phyloP scores from a whole-genome alignment of 805 yeast genomes.

The Metschnikowia kunwiensis region DNA sequence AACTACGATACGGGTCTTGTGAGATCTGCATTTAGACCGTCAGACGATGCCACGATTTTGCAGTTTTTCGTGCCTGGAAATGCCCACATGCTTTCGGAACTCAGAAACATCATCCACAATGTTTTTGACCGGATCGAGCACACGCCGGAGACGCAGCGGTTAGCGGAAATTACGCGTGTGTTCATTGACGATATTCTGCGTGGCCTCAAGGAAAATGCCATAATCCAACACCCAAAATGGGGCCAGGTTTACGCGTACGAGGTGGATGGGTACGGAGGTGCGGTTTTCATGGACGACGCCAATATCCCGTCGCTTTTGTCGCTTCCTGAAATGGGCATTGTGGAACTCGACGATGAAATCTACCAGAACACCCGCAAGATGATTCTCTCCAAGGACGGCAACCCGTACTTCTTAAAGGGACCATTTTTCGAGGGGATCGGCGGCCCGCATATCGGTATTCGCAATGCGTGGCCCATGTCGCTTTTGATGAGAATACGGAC shows the following conservation, averaged over 20 bases:
- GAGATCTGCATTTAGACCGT: constrained; percentile 84
- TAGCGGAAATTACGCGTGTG: constrained; percentile 23
- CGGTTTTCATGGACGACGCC: constrained; percentile 83
- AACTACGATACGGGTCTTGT: constrained; percentile 64
- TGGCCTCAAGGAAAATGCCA: constrained; percentile 64
- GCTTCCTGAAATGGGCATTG: constrained; percentile 74
- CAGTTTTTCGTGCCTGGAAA: constrained; percentile 86
- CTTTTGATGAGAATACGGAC: constrained; percentile 74
- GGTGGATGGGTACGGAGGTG: constrained; percentile 81
- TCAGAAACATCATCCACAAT: constrained; percentile 33
- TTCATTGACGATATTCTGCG: constrained; percentile 43
- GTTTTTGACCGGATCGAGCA: constrained; percentile 21
- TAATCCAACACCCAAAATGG: constrained; percentile 60
- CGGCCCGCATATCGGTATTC: constrained; percentile 84
- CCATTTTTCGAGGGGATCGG: constrained; percentile 71
- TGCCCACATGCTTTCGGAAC: constrained; percentile 68
- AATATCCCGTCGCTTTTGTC: constrained; percentile 80
- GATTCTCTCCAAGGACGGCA: constrained; percentile 65
- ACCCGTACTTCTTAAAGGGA: constrained; percentile 75
- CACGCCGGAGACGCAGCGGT: constrained; percentile 11
- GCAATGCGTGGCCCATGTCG: constrained; percentile 90
- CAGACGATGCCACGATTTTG: constrained; percentile 80
- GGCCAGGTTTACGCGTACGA: constrained; percentile 87
- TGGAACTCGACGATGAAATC: constrained; percentile 47
- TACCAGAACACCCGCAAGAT: constrained; percentile 78